Conservation (phyloP, 2,329 filamentous ascomycete genomes). For the Arthrobotrys iridis region DNA sequence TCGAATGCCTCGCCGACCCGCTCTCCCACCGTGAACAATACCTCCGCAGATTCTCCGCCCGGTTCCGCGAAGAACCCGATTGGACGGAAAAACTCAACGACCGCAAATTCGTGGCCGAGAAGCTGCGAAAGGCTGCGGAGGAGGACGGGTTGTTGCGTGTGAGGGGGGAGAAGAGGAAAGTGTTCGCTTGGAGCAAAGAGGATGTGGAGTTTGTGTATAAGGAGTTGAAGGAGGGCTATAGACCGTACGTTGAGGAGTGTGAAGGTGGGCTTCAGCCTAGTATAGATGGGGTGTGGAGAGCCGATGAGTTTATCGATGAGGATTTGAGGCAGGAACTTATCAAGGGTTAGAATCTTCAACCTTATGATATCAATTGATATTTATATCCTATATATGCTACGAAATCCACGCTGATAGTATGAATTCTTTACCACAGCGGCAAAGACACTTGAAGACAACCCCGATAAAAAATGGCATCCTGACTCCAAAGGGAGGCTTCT, state of each 20-base stretch:
- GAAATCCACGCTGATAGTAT: not conserved
- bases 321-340: not conserved
- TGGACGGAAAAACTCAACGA: not conserved
- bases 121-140: not conserved
- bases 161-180: not conserved
- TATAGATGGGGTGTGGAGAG: slow-evolving; percentile 35
- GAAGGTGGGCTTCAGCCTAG: not conserved
- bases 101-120: not conserved
- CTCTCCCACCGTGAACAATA: slow-evolving; percentile 1
- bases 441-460: slow-evolving; percentile 65
- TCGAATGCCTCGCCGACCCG: not conserved
- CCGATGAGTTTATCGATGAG: slow-evolving; percentile 16
- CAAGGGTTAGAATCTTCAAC: slow-evolving; percentile 3
- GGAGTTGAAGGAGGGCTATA: slow-evolving; percentile 11
- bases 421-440: not conserved
- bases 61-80: not conserved
- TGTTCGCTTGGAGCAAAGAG: not conserved
- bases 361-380: not conserved
- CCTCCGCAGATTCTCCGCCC: not conserved
- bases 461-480: slow-evolving; percentile 72
- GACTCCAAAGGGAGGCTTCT: slow-evolving; percentile 68
- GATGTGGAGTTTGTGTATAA: not conserved
- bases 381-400: not conserved
- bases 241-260: not conserved
- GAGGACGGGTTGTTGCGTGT: not conserved